Conservation (phyloP, 23 red algal genomes). For the Gracilaria domingensis region DNA sequence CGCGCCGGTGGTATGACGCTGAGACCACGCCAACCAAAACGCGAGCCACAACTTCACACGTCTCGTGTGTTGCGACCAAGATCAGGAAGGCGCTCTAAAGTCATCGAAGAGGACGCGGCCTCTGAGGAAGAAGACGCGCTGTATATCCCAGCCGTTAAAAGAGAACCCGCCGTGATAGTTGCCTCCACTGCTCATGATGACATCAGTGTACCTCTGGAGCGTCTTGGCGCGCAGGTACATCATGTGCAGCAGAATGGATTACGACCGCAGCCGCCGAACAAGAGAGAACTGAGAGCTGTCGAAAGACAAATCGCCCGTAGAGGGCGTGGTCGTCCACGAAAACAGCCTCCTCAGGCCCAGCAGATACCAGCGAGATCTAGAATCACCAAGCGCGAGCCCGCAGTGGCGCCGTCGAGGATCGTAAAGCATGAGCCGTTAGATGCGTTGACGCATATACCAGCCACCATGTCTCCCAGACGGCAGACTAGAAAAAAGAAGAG, state of each 20-base stretch:
- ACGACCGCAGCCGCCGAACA: neutral
- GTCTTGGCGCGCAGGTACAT: neutral
- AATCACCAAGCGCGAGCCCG: neutral
- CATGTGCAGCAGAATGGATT: neutral
- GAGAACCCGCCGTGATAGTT: neutral
- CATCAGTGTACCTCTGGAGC: neutral
- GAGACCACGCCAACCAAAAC: neutral
- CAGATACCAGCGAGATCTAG: neutral
- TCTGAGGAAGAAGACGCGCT: neutral
- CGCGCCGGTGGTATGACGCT: neutral
- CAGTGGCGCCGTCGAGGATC: neutral
- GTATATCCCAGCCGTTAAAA: neutral
- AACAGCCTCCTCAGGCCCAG: neutral
- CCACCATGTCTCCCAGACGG: neutral
- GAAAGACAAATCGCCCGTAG: neutral
- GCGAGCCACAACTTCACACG: neutral
- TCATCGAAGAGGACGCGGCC: neutral
- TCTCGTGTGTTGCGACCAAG: neutral
- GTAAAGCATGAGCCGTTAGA: neutral
- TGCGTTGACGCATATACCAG: conserved; percentile 12
- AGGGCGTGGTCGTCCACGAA: conserved; percentile 7
- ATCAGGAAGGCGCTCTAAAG: neutral
- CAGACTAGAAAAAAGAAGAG: conserved; percentile 5
- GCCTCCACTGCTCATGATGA: neutral
- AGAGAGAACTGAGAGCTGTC: neutral